Conservation (phyloP, 148 eudicot species). For the Silene latifolia region DNA sequence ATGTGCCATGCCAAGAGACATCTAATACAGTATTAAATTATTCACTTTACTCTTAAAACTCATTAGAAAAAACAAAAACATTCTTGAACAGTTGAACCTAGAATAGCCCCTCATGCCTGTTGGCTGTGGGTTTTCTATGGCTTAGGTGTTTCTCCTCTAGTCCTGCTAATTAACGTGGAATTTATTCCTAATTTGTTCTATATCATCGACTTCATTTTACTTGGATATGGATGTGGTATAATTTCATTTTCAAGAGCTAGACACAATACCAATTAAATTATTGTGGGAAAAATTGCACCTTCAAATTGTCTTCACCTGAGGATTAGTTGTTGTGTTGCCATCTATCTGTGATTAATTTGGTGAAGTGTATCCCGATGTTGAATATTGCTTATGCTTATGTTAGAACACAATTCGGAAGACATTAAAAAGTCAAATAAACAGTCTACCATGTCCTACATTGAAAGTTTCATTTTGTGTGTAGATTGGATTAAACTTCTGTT, state of each 20-base stretch:
- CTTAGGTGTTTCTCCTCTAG: too few relatives aligned
- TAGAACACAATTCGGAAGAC: background rate
- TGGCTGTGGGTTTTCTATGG: too few relatives aligned
- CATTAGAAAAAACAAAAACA: too few relatives aligned
- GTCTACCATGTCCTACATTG: background rate
- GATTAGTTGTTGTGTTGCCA: background rate
- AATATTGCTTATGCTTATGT: background rate
- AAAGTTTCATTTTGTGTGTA: background rate
- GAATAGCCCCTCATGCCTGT: too few relatives aligned
- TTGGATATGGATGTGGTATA: background rate
- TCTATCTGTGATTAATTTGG: background rate
- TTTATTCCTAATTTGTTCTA: too few relatives aligned
- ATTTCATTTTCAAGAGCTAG: background rate
- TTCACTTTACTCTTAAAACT: too few relatives aligned
- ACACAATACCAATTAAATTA: background rate
- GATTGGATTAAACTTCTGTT: background rate
- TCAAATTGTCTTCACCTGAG: background rate
- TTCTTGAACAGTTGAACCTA: too few relatives aligned
- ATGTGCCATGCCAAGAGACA: too few relatives aligned
- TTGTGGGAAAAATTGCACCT: conserved; percentile 3
- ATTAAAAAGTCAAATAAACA: too few relatives aligned
- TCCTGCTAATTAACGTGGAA: too few relatives aligned
- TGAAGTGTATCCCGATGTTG: background rate
- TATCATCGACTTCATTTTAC: too few relatives aligned
- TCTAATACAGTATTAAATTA: too few relatives aligned